Base-by-base conservation (phyloP, 1,284 basidiomycete genomes). In the Ustilago cynodontis region DNA sequence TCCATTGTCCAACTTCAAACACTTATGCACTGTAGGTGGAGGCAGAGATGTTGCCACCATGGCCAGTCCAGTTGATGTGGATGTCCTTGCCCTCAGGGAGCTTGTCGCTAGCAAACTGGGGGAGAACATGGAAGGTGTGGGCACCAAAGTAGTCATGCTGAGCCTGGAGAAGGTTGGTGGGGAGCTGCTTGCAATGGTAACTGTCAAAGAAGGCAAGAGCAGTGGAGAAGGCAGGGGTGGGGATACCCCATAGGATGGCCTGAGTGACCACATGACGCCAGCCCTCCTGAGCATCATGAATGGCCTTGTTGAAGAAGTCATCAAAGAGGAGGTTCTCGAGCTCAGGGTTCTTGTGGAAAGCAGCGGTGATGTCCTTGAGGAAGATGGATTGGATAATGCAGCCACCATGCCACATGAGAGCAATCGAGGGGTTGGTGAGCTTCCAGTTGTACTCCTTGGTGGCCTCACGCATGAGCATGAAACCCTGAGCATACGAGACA, bases 201-300 rank as follows among this genome's bases (percentile, higher is more conserved):
- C 97, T 97, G 87, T 99, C 97, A 87, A 97, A 98, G 93, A 99
- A 99, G 77, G 96, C 94, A 58, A 99, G 90, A 58, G 96, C 95
- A 63, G 94, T 96, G 88, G 93, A 94, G n/a, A n/a, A n/a, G n/a
- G n/a, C n/a, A n/a, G n/a, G n/a, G n/a, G n/a, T n/a, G n/a, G n/a
- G n/a, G n/a, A n/a, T n/a, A n/a, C n/a, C n/a, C n/a, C n/a, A n/a
- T n/a, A n/a, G n/a, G n/a, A n/a, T n/a, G n/a, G n/a, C n/a, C n/a
- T n/a, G n/a, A n/a, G n/a, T n/a, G n/a, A n/a, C n/a, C n/a, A n/a
- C n/a, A n/a, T n/a, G n/a, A n/a, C n/a, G n/a, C n/a, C n/a, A n/a
- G n/a, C n/a, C n/a, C n/a, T n/a, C n/a, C n/a, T n/a, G n/a, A n/a
- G n/a, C n/a, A n/a, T n/a, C n/a, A n/a, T n/a, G n/a, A n/a, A n/a